Evolutionary conservation across 306 rosid genomes (phyloP), one percentile per base, ranked within the genome.

Genomic region (Quercus variabilis): DNA sequence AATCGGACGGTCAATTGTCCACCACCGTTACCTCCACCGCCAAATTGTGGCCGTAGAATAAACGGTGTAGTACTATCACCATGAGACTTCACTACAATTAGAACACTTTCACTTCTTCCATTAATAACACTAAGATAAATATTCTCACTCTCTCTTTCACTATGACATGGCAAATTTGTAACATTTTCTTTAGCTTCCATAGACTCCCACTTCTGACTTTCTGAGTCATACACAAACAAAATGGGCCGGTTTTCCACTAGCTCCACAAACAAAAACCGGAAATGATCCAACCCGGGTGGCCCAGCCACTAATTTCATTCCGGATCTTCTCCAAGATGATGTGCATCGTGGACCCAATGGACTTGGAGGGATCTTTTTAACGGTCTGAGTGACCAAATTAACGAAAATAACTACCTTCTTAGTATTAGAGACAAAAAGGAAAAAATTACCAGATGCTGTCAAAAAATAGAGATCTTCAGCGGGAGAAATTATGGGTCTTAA

Each of bases 271-370:
- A 86, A 55, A 85, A 90, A 90, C 2, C 80, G 81, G 59, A 86
- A 90, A 1, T 83, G 79, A 35, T 54, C 86, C 69, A 86, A 86
- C 9, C 83, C 84, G 71, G 67, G 20, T 0, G 83, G 77, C 5
- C 82, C 82, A 26, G 89, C 67, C 0, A 90, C 83, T 5, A 90
- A 79, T 72, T 86, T 88, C 91, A 86, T 86, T 1, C 91, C 94
- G 28, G 90, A 88, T 73, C 94, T 83, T 25, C 94, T 55, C 94
- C 94, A 90, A 0, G 89, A 90, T 0, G 90, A 86, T 1, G 90
- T 90, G 86, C 91, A 88, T 33, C 94, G 94, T 56, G 90, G 91
- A 25, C 91, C 94, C 21, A 88, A 55, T 0, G 94, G 91, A 14
- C 88, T 86, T 0, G 90, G 94, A 0, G 94, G 94, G 74, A 90